These are phyloP conservation scores for Pseudocercospora macadamiae DNA, from an alignment of 2,329 filamentous ascomycete species.

Conservation along the genomic window DNA sequence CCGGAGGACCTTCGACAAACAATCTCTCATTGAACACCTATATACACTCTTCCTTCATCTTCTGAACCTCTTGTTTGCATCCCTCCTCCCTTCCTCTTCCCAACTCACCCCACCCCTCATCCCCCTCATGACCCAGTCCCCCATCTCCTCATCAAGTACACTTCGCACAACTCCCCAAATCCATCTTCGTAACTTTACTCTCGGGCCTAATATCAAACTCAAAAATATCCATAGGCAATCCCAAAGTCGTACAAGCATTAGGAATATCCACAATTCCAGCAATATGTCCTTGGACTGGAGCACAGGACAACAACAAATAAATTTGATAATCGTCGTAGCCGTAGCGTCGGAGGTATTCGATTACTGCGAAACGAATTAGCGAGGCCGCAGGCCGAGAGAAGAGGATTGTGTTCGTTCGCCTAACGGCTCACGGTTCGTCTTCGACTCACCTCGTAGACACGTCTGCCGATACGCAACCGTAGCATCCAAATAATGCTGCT, in stretches of 20 bases:
- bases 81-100: neutral
- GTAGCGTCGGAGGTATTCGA: constrained; percentile 75
- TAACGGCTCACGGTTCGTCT: neutral
- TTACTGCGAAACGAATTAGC: constrained; percentile 56
- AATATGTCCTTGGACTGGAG: constrained; percentile 83
- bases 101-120: neutral
- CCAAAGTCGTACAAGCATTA: constrained; percentile 87
- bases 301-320: constrained; percentile 82
- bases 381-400: too few relatives aligned
- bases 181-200: constrained; percentile 60
- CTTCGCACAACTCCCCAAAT: constrained; percentile 70
- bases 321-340: constrained; percentile 73
- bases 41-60: too few relatives aligned
- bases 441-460: constrained; percentile 62
- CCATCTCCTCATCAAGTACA: neutral
- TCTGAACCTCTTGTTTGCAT: too few relatives aligned
- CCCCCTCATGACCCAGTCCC: neutral
- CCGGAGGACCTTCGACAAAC: too few relatives aligned
- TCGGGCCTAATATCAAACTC: constrained; percentile 85
- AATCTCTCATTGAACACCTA: too few relatives aligned
- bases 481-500: constrained; percentile 86
- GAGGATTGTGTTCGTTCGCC: too few relatives aligned
- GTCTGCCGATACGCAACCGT: constrained; percentile 86
- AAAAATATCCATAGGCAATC: constrained; percentile 90
- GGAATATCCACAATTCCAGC: constrained; percentile 76